Evolutionary conservation across 495 filamentous ascomycete genomes (phyloP).

Genomic region (Penicillium coprophilum): DNA sequence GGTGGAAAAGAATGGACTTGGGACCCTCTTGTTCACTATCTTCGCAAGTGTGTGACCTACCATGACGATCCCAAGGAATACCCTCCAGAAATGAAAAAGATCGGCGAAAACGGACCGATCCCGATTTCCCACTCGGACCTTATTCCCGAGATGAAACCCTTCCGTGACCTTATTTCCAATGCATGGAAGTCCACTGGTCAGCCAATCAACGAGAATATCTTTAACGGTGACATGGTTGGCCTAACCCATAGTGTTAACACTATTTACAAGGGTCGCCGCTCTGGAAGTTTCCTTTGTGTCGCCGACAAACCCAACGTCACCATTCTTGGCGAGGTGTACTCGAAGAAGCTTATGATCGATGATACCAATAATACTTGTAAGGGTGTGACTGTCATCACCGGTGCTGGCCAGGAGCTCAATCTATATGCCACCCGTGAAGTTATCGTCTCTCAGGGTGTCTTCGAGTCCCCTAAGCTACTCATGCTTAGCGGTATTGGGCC

Average conservation of each 20-base stretch:
- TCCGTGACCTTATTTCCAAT: slow-evolving; percentile 54
- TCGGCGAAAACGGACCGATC: slow-evolving; percentile 50
- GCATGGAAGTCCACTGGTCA: slow-evolving; percentile 58
- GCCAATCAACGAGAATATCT: slow-evolving; percentile 52
- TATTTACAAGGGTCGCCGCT: slow-evolving; percentile 58
- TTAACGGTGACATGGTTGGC: slow-evolving; percentile 53
- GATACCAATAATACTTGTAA: slow-evolving; percentile 29
- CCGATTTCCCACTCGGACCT: slow-evolving; percentile 58
- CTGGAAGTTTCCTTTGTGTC: slow-evolving; percentile 52
- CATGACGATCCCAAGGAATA: slow-evolving; percentile 49
- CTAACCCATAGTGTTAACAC: slow-evolving; percentile 54
- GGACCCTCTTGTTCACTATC: slow-evolving; percentile 49
- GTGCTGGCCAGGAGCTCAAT: slow-evolving; percentile 19
- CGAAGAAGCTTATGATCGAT: slow-evolving; percentile 56
- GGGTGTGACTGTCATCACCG: slow-evolving; percentile 53
- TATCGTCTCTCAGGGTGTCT: slow-evolving; percentile 43
- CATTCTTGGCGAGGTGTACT: slow-evolving; percentile 46
- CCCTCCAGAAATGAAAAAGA: slow-evolving; percentile 41
- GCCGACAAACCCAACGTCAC: slow-evolving; percentile 56
- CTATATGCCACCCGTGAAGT: slow-evolving; percentile 47
- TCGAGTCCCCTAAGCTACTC: slow-evolving; percentile 49
- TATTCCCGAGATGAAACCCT: slow-evolving; percentile 50
- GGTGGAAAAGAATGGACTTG: slow-evolving; percentile 59
- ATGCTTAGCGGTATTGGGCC: slow-evolving; percentile 50
- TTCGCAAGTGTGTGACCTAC: slow-evolving; percentile 56